Percentiles rank a stretch among this genome's conserved stretches.
phyloP scores from a whole-genome alignment of 2,329 filamentous ascomycete species.

The Paecilomyces formosus region DNA sequence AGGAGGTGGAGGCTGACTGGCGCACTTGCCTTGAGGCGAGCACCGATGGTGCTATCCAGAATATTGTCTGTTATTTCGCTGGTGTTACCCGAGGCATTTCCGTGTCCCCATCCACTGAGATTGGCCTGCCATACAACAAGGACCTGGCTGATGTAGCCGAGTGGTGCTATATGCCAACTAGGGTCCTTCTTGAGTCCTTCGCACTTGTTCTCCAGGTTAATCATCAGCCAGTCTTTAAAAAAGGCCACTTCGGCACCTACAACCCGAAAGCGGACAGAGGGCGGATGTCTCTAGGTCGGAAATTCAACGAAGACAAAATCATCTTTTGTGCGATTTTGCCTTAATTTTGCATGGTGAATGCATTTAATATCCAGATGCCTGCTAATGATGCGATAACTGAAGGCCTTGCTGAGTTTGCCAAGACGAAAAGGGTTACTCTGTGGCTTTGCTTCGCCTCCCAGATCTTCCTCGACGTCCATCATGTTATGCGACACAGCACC shows the following conservation, averaged over 20 bases:
- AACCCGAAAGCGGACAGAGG: conserved; percentile 19
- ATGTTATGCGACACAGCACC: conserved; percentile 19
- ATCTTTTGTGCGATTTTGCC: conserved; percentile 21
- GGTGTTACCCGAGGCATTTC: conserved; percentile 5
- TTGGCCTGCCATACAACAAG: conserved; percentile 19
- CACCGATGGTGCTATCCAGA: too few species aligned
- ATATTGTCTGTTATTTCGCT: not conserved
- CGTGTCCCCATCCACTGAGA: conserved; percentile 12
- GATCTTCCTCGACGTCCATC: conserved; percentile 27
- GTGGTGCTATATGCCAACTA: conserved; percentile 14
- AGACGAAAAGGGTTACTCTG: conserved; percentile 17
- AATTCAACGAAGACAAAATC: conserved; percentile 28
- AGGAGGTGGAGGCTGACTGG: conserved; percentile 12
- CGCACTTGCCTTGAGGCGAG: too few species aligned
- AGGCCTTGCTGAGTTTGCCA: conserved; percentile 17
- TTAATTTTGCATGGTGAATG: conserved; percentile 19
- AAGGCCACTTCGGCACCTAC: conserved; percentile 22
- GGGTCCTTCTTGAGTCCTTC: conserved; percentile 14
- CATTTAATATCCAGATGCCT: conserved; percentile 12
- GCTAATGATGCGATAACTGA: conserved; percentile 21
- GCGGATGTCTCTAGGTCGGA: conserved; percentile 18
- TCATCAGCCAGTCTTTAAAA: conserved; percentile 17
- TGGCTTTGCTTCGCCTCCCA: conserved; percentile 25
- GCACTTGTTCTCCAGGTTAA: conserved; percentile 12
- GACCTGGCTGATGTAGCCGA: conserved; percentile 19